phyloP scores from a whole-genome alignment of 2,329 filamentous ascomycete species.

The Zymoseptoria brevis region DNA sequence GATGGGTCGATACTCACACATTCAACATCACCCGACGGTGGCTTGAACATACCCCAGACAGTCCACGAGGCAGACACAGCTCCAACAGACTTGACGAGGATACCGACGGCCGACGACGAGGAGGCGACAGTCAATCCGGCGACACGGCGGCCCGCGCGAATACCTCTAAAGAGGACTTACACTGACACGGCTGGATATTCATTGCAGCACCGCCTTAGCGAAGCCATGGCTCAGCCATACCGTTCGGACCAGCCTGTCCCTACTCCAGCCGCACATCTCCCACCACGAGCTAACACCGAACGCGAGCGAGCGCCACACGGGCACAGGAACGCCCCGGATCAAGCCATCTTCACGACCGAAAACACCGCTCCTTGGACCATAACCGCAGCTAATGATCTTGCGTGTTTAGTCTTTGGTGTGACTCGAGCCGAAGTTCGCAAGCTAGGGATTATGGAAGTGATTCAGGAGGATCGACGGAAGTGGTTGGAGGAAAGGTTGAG shows the following conservation, averaged over 20 bases:
- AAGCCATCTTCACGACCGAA: conserved; percentile 97
- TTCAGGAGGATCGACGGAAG: conserved; percentile 76
- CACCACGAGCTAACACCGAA: conserved; percentile 27
- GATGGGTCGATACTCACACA: background rate
- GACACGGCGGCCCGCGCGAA: conserved; percentile 37
- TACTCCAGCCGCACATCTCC: conserved; percentile 29
- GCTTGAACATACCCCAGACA: background rate
- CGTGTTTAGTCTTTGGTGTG: conserved; percentile 96
- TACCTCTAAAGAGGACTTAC: conserved; percentile 67
- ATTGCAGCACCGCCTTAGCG: conserved; percentile 74
- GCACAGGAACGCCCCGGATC: conserved; percentile 85
- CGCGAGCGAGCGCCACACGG: conserved; percentile 54
- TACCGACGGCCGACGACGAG: conserved; percentile 11
- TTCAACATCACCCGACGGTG: background rate
- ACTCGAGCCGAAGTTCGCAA: conserved; percentile 92
- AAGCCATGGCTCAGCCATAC: conserved; percentile 78
- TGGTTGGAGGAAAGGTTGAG: conserved; percentile 85
- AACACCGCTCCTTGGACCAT: conserved; percentile 88
- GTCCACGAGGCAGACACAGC: background rate
- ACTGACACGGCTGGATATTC: conserved; percentile 72
- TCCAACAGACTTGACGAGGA: conserved; percentile 1
- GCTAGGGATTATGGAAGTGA: conserved; percentile 89
- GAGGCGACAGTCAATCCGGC: conserved; percentile 22
- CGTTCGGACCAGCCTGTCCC: conserved; percentile 46
- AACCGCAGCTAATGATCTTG: conserved; percentile 88